phyloP scores from a whole-genome alignment of 2,329 filamentous ascomycete genomes.

The Domatiomyces catenatus region DNA sequence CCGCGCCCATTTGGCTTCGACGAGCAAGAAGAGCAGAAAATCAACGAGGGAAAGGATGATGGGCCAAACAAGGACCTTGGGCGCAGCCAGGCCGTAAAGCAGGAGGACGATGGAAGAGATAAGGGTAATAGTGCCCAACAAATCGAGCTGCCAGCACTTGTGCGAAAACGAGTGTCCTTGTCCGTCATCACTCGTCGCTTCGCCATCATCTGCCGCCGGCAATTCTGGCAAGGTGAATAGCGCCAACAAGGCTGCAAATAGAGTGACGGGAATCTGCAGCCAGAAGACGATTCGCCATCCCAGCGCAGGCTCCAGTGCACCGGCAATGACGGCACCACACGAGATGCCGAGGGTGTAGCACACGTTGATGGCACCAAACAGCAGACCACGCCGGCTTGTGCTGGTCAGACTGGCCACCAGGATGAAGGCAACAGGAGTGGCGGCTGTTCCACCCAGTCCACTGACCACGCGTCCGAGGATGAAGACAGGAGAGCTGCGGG shows the following conservation, averaged over 20 bases:
- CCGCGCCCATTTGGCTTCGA: slow-evolving; percentile 47
- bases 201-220: slow-evolving; percentile 18
- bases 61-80: slow-evolving; percentile 43
- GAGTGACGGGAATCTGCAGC: slow-evolving; percentile 49
- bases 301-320: slow-evolving; percentile 44
- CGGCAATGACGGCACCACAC: slow-evolving; percentile 55
- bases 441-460: slow-evolving; percentile 54
- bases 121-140: slow-evolving; percentile 53
- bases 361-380: slow-evolving; percentile 58
- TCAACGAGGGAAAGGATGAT: slow-evolving; percentile 44
- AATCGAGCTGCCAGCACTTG: slow-evolving; percentile 56
- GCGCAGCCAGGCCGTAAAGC: slow-evolving; percentile 53
- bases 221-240: slow-evolving; percentile 49
- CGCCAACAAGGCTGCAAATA: slow-evolving; percentile 47
- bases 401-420: slow-evolving; percentile 59
- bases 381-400: slow-evolving; percentile 52
- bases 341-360: slow-evolving; percentile 58
- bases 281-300: slow-evolving; percentile 67
- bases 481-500: slow-evolving; percentile 46
- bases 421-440: slow-evolving; percentile 59
- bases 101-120: slow-evolving; percentile 54
- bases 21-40: slow-evolving; percentile 42
- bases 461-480: slow-evolving; percentile 52
- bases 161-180: slow-evolving; percentile 24
- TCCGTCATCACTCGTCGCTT: slow-evolving; percentile 24